Conservation (phyloP, 2,329 filamentous ascomycete species). For the Aspergillus quadricinctus region DNA sequence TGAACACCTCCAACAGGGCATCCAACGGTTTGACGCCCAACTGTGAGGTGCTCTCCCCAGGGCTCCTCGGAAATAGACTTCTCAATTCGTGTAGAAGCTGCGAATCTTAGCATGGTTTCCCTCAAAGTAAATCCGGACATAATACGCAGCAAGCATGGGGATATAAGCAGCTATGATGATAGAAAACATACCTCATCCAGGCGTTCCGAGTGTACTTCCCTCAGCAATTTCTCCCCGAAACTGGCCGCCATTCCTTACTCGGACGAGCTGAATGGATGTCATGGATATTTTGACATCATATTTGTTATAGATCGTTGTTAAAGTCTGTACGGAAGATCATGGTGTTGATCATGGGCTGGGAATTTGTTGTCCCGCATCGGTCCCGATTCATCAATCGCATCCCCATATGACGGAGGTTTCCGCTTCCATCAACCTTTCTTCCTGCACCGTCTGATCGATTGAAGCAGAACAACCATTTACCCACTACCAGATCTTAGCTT, state of each 20-base stretch:
- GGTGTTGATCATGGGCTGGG: neutral
- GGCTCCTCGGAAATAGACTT: slow-evolving; percentile 20
- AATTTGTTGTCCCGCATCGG: neutral
- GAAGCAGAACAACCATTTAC: neutral
- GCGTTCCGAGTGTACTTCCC: slow-evolving; percentile 46
- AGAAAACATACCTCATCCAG: slow-evolving; percentile 47
- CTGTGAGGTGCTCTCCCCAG: slow-evolving; percentile 5
- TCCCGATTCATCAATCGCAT: neutral
- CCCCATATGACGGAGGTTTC: neutral
- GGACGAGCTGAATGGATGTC: neutral
- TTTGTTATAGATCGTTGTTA: neutral
- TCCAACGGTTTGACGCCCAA: slow-evolving; percentile 49
- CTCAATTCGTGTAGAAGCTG: slow-evolving; percentile 30
- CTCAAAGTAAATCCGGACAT: neutral
- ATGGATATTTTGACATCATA: neutral
- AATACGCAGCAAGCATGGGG: neutral
- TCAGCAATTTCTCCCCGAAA: slow-evolving; percentile 52
- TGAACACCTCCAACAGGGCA: slow-evolving; percentile 36
- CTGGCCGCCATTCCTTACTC: slow-evolving; percentile 24
- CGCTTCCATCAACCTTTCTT: neutral
- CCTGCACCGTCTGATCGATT: neutral
- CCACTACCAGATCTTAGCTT: neutral
- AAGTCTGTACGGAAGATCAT: neutral
- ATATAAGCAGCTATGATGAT: neutral
- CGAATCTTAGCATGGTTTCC: slow-evolving; percentile 1